A percentile compares a stretch with the other conserved stretches of the same genome.
These are phyloP conservation scores for Acer saccharum DNA, from an alignment of 345 rosid species.

Conservation along the genomic window DNA sequence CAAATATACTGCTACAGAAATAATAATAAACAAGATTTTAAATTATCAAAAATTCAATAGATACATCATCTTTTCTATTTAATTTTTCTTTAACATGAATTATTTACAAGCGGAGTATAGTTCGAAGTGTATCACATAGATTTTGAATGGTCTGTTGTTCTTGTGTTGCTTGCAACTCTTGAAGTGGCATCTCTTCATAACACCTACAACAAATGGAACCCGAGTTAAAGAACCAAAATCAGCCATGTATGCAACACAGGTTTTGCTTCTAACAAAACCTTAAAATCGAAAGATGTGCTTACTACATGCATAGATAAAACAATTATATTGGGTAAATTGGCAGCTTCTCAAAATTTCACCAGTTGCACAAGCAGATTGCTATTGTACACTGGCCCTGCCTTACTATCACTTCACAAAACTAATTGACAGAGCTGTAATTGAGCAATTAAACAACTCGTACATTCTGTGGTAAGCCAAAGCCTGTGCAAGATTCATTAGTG, in stretches of 20 bases:
- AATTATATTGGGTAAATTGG: neutral
- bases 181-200: slow-evolving; percentile 98
- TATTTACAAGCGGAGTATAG: slow-evolving; percentile 80
- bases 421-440: neutral
- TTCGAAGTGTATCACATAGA: slow-evolving; percentile 80
- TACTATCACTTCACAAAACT: neutral
- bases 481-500: slow-evolving; percentile 85
- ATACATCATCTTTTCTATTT: neutral
- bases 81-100: neutral
- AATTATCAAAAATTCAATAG: neutral
- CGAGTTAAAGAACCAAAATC: neutral
- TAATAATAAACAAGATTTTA: neutral
- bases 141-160: slow-evolving; percentile 95
- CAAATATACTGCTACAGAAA: no score
- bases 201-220: slow-evolving; percentile 52
- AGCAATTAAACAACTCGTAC: slow-evolving; percentile 37
- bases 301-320: neutral
- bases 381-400: neutral
- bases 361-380: neutral
- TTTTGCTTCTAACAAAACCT: neutral
- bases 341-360: neutral
- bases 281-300: no score
- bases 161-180: slow-evolving; percentile 86
- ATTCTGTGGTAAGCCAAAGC: slow-evolving; percentile 95
- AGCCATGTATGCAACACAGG: neutral